Base-by-base conservation (phyloP, 1,139 yeast species). In the Scheffersomyces cryptocercus region DNA sequence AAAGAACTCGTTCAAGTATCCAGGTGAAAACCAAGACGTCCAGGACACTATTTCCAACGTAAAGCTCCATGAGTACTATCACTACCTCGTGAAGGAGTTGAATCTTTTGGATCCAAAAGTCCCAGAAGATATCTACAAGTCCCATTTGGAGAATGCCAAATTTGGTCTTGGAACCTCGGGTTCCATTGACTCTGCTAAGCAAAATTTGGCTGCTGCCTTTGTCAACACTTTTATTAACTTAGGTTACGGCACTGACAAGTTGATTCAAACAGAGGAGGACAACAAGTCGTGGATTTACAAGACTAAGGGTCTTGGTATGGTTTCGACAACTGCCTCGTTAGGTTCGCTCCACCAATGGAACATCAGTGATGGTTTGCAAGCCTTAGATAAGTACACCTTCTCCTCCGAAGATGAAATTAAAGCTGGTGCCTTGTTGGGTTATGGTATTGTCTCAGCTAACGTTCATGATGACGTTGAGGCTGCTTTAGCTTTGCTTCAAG, bases 401-500 rank as follows among this genome's bases (percentile, higher is more conserved):
- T 86, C 96, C 6, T 78, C 84, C 26, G 96, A 90, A 57, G 85
- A 84, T 47, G 93, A 89, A 59, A 83, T 91, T 52, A 89, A 89
- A 67, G 97, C 98, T 10, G 99, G 99, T 68, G 97, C 99, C 4
- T 75, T 93, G 49, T 77, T 95, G 52, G 99, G 98, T 65, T 89
- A 90, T 65, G 99, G 99, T 67, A 78, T 95, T 41, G 86, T 89
- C n/a, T 88, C 96, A 33, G 79, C 95, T 29, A 95, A 96, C 65
- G 95, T 95, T 45, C 97, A 89, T 64, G 97, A 93, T 62, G 99
- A 93, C 49, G 89, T 90, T 38, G 98, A 91, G 55, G 95, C 98
- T 5, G 95, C 97, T 4, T 75, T 88, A 51, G 85, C 96, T 24
- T 71, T 93, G 53, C 73, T 88, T 49, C 91, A 85, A 62, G 99